A percentile compares a stretch with the other conserved stretches of the same genome.
Evolutionary conservation across 352 stramenopile genomes (phyloP).

Genomic region (Thraustotheca clavata): DNA sequence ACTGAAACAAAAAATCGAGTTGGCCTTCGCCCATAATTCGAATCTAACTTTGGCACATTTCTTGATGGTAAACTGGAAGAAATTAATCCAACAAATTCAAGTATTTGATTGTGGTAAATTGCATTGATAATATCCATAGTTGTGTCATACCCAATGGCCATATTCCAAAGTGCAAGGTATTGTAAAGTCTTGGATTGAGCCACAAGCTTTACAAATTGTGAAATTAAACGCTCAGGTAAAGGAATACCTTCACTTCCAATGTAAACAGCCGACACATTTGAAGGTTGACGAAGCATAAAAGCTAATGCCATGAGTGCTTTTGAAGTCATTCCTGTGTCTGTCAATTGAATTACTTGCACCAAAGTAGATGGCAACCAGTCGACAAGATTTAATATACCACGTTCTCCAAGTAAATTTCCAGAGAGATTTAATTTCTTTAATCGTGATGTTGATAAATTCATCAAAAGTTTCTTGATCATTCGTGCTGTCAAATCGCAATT

Average conservation of each 20-base stretch:
- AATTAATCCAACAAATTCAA: background rate
- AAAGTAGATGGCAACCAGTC: background rate
- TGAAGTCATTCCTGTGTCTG: background rate
- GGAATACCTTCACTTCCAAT: background rate
- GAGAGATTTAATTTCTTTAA: background rate
- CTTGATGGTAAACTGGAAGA: background rate
- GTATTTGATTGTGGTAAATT: background rate
- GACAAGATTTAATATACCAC: background rate
- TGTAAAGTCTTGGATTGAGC: background rate
- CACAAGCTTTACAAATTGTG: background rate
- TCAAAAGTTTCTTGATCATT: background rate
- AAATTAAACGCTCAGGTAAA: background rate
- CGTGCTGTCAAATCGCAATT: background rate
- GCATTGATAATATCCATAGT: background rate
- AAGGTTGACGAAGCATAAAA: background rate
- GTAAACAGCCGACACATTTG: background rate
- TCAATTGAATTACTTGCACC: background rate
- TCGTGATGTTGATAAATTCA: background rate
- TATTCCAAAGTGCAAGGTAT: background rate
- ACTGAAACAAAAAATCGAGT: background rate
- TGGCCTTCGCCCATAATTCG: background rate
- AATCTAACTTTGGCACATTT: background rate
- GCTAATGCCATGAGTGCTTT: background rate
- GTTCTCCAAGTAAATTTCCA: background rate
- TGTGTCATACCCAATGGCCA: background rate